Conservation (phyloP, 345 rosid genomes). For the Crucihimalaya himalaica region DNA sequence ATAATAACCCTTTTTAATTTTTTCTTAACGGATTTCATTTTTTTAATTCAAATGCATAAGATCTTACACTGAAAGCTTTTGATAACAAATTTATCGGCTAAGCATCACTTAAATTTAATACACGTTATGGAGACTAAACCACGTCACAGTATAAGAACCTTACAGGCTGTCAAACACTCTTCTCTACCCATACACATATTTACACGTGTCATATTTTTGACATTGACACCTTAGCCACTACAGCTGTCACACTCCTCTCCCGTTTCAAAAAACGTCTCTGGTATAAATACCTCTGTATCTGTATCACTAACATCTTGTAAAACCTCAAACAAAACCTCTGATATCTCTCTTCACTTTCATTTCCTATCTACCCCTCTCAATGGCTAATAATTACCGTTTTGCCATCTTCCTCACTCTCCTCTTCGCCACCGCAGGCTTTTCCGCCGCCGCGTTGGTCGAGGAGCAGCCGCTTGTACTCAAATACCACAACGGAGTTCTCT, state of each 20-base stretch:
- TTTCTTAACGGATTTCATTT: too few species aligned
- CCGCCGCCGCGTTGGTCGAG: slow-evolving; percentile 59
- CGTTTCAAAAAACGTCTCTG: not conserved
- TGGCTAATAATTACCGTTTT: slow-evolving; percentile 47
- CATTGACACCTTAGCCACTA: slow-evolving; percentile 24
- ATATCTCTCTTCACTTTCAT: not conserved
- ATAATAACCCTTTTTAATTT: too few species aligned
- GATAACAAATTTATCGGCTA: slow-evolving; percentile 30
- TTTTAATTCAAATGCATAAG: too few species aligned
- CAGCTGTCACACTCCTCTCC: slow-evolving; percentile 27
- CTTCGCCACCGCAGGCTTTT: slow-evolving; percentile 19
- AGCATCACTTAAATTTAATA: slow-evolving; percentile 32
- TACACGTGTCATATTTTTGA: slow-evolving; percentile 14
- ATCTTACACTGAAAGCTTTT: not conserved
- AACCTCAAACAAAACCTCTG: slow-evolving; percentile 9
- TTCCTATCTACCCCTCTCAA: slow-evolving; percentile 11
- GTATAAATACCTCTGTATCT: slow-evolving; percentile 34
- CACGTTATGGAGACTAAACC: slow-evolving; percentile 34
- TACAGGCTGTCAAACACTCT: slow-evolving; percentile 36
- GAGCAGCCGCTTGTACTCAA: slow-evolving; percentile 63
- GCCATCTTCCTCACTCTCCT: slow-evolving; percentile 40
- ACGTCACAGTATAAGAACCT: slow-evolving; percentile 23
- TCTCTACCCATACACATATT: not conserved
- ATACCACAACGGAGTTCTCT: slow-evolving; percentile 38
- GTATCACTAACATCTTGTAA: not conserved